Evolutionary conservation across 2,329 filamentous ascomycete species (phyloP), one percentile per base, ranked within the genome.

Genomic region (Sporothrix brunneoviolacea): DNA sequence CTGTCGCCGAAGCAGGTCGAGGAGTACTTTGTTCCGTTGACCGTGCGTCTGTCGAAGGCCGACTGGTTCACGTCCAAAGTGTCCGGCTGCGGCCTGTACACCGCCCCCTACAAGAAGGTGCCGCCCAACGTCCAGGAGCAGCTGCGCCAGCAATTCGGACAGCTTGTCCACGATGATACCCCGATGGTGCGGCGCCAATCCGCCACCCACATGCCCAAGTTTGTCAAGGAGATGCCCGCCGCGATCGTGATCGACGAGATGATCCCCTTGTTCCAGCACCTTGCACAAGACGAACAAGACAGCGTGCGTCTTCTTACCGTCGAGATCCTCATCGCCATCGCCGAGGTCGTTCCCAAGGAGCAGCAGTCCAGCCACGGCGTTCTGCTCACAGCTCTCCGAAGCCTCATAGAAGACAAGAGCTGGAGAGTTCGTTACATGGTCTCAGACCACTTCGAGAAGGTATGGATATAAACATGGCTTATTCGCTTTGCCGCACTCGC

Each of bases 11-110:
- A 89, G 69, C 93, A 98, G 74, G 85, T 97, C 65, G 93, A 98
- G 76, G 88, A 96, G 64, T 88, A 91, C 71, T 97, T 97, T 73
- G 91, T 98, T 61, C 93, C 93, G 55, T 84, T 98, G 64, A 91
- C 91, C 54, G 82, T 95, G 64, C 89, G 93, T 65, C 87, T 98
- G 55, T 94, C 93, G 58, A 98, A 97, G 79, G 93, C 93, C 71
- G 93, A 98, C 73, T 98, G 93, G 93, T 98, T 98, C 71, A 98
- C 93, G 52, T 97, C 93, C 58, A 98, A 97, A 74, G 93, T 98
- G 58, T 98, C 93, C 28, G 93, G 91, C 56, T 95, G 91, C 58
- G 93, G 93, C 56, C 85, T 98, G 56, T 98, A 91, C 75, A 93
- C 88, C 66, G 82, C 84, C 43, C 91, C 93, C 58, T 98, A 98